Base-by-base conservation (phyloP, 805 yeast species). In the Komagataella populi region DNA sequence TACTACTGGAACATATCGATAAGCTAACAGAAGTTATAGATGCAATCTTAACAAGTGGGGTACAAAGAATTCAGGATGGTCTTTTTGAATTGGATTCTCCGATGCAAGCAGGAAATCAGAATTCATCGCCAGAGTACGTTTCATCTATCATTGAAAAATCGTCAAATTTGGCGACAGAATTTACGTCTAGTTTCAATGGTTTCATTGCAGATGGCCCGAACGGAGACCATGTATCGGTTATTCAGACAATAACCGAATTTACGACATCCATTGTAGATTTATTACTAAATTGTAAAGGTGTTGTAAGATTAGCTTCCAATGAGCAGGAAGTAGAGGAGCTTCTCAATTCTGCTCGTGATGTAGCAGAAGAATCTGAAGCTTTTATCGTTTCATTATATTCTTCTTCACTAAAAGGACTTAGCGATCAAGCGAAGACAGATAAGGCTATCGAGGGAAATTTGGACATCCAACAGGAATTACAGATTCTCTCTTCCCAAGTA, bases 21-120 rank as follows among this genome's bases (percentile, higher is more conserved):
- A 80, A 78, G 57, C 64, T 84, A 50, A 63, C 71, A 24, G 60
- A 65, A 30, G 71, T 80, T 30, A 74, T 87, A 52, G 96, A 88
- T 63, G 80, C 90, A 7, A 77, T 87, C 49, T 70, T 88, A 54
- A 72, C 70, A 20, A 76, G 85, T 56, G 87, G 86, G 47, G 77
- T 84, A 23, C 80, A 80, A 54, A 72, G 88, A 50, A 74, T 88
- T 50, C 95, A 88, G 65, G 87, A 84, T 56, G 68, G 84, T 0
- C 69, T 77, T 45, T 83, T 77, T 59, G 88, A 83, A 58, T 70
- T 87, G 54, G 83, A 80, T 51, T 83, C 90, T 4, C 87, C 93
- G 30, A 78, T 84, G 78, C 87, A 84, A 64, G 87, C 88, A 3
- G 93, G 93, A 51, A 86, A 85, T 61, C 79, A 81, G 56, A 81